These are phyloP conservation scores for Candida maesae DNA, from an alignment of 805 yeast genomes.

Conservation along the genomic window DNA sequence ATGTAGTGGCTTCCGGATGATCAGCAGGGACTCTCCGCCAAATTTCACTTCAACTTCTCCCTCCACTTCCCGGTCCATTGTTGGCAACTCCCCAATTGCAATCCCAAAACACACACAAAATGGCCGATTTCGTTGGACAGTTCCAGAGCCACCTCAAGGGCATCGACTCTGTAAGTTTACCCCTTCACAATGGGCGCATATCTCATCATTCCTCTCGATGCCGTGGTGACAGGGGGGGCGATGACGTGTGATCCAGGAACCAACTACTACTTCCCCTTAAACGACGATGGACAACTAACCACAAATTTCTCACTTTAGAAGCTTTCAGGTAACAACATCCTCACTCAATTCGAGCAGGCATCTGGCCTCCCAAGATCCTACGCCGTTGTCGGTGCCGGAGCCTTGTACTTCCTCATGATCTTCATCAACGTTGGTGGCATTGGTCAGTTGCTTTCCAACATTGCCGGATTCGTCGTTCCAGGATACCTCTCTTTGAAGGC, in stretches of 20 bases:
- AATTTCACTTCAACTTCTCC: neutral
- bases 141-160: conserved; percentile 43
- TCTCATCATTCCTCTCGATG: too few relatives aligned
- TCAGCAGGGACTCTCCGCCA: neutral
- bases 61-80: too few relatives aligned
- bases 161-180: conserved; percentile 43
- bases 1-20: too few relatives aligned
- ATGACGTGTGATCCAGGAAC: neutral
- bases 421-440: conserved; percentile 91
- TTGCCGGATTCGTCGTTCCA: conserved; percentile 88
- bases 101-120: conserved; percentile 11
- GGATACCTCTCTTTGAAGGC: conserved; percentile 87
- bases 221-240: neutral
- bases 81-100: too few relatives aligned
- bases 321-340: conserved; percentile 20
- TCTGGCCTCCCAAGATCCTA: conserved; percentile 74
- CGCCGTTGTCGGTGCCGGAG: conserved; percentile 63
- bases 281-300: neutral
- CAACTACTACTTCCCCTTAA: neutral
- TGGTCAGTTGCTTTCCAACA: conserved; percentile 89
- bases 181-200: too few relatives aligned
- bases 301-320: conserved; percentile 10
- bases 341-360: conserved; percentile 25
- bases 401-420: conserved; percentile 67
- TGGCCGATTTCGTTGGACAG: conserved; percentile 44